These are phyloP conservation scores for Purshia tridentata DNA, from an alignment of 306 rosid species.

Conservation along the genomic window DNA sequence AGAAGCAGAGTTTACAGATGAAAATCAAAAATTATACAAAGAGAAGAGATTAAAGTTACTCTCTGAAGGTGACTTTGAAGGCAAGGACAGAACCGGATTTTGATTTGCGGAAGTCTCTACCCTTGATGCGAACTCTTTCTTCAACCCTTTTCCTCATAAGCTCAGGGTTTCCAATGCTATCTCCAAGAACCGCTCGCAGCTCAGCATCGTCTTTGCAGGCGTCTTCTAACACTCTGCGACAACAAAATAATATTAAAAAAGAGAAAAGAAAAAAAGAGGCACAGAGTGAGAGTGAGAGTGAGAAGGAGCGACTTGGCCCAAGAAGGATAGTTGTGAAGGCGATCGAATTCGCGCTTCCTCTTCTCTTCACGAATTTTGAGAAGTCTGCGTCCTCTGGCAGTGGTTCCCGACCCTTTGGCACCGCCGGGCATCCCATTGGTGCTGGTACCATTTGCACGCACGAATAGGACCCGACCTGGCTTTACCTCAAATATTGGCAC, in stretches of 20 bases:
- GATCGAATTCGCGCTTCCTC: conserved; percentile 63
- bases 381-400: conserved; percentile 76
- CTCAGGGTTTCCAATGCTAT: conserved; percentile 83
- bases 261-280: neutral
- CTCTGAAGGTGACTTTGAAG: conserved; percentile 94
- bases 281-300: neutral
- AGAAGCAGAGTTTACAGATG: too few species aligned
- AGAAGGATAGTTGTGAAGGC: conserved; percentile 68
- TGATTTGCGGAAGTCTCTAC: conserved; percentile 70
- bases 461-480: neutral
- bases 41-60: conserved; percentile 41
- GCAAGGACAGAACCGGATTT: conserved; percentile 84
- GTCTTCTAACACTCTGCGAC: conserved; percentile 61
- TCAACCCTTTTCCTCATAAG: conserved; percentile 83
- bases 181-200: conserved; percentile 83
- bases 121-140: conserved; percentile 79
- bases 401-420: conserved; percentile 72
- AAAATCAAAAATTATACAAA: neutral
- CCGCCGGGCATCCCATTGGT: neutral
- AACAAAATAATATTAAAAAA: neutral
- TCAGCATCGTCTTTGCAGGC: conserved; percentile 83
- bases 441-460: neutral
- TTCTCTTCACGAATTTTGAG: conserved; percentile 83
- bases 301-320: conserved; percentile 79
- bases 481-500: neutral